Conservation (phyloP, 306 rosid genomes). For the Prosopis cineraria region DNA sequence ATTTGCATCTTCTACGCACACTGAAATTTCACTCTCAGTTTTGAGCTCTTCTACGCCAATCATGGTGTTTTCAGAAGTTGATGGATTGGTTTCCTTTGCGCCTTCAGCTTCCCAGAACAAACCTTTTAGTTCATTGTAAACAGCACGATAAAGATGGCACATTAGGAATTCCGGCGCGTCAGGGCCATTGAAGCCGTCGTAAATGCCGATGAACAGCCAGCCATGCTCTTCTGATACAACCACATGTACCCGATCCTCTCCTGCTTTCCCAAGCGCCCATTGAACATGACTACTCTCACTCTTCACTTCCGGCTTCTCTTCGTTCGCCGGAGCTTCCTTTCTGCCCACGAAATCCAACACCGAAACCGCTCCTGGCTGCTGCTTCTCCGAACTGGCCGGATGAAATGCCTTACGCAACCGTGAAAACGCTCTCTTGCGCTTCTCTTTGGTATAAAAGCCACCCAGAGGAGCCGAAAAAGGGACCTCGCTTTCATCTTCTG, state of each 20-base stretch:
- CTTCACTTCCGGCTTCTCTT: constrained; percentile 44
- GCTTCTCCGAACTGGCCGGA: constrained; percentile 67
- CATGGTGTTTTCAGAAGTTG: constrained; percentile 31
- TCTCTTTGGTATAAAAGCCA: constrained; percentile 56
- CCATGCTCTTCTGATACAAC: background rate
- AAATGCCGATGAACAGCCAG: background rate
- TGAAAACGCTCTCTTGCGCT: constrained; percentile 64
- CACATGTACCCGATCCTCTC: constrained; percentile 3
- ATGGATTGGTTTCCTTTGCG: constrained; percentile 32
- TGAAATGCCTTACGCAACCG: constrained; percentile 74
- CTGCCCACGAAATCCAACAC: constrained; percentile 73
- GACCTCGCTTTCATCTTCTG: constrained; percentile 38
- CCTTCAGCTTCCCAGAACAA: constrained; percentile 79
- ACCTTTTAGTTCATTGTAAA: constrained; percentile 83
- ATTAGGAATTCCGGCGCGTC: constrained; percentile 37
- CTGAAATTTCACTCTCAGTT: constrained; percentile 29
- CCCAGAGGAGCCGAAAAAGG: constrained; percentile 92
- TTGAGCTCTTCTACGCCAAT: constrained; percentile 22
- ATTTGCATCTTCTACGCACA: constrained; percentile 29
- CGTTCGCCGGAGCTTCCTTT: constrained; percentile 55
- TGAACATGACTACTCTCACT: constrained; percentile 64
- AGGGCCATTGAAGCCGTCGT: background rate
- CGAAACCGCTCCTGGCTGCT: constrained; percentile 94
- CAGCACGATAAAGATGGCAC: constrained; percentile 83
- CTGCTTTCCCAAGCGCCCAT: background rate